A percentile compares a stretch with the other conserved stretches of the same genome.
Evolutionary conservation across 257 asterid species (phyloP).

Genomic region (Plantago ovata): DNA sequence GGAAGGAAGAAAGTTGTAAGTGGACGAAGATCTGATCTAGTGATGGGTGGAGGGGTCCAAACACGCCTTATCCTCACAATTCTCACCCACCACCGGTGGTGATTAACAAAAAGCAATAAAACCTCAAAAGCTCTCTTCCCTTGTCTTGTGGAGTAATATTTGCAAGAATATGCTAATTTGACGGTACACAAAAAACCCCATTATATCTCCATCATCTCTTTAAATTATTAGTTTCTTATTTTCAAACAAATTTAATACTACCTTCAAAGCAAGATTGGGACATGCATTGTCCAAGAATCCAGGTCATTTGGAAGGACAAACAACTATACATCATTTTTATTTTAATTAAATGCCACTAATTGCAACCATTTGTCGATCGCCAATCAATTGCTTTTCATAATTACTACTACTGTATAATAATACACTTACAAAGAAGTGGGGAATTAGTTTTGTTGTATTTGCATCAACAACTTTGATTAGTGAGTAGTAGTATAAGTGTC

Average conservation of each 20-base stretch:
- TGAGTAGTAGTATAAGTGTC: neutral
- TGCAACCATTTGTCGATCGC: slow-evolving; percentile 1
- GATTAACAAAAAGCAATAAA: slow-evolving; percentile 28
- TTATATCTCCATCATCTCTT: slow-evolving; percentile 50
- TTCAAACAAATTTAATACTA: neutral
- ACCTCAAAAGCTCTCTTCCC: slow-evolving; percentile 35
- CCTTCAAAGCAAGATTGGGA: neutral
- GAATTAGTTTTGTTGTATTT: slow-evolving; percentile 15
- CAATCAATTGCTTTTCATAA: slow-evolving; percentile 4
- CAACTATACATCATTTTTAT: slow-evolving; percentile 16
- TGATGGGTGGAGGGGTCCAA: slow-evolving; percentile 36
- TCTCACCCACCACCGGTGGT: slow-evolving; percentile 62
- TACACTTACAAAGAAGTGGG: slow-evolving; percentile 14
- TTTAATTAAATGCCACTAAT: slow-evolving; percentile 17
- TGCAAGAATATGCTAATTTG: slow-evolving; percentile 54
- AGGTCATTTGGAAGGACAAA: neutral
- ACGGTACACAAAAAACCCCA: slow-evolving; percentile 41
- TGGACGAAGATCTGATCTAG: neutral
- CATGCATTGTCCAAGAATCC: slow-evolving; percentile 6
- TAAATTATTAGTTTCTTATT: neutral
- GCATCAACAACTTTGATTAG: slow-evolving; percentile 9
- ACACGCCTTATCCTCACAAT: slow-evolving; percentile 48
- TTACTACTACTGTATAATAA: too few relatives aligned
- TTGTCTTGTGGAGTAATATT: slow-evolving; percentile 15
- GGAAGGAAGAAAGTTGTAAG: too few relatives aligned